These are phyloP conservation scores for Xylaria sp. DNA, from an alignment of 2,329 filamentous ascomycete genomes.

Conservation along the genomic window DNA sequence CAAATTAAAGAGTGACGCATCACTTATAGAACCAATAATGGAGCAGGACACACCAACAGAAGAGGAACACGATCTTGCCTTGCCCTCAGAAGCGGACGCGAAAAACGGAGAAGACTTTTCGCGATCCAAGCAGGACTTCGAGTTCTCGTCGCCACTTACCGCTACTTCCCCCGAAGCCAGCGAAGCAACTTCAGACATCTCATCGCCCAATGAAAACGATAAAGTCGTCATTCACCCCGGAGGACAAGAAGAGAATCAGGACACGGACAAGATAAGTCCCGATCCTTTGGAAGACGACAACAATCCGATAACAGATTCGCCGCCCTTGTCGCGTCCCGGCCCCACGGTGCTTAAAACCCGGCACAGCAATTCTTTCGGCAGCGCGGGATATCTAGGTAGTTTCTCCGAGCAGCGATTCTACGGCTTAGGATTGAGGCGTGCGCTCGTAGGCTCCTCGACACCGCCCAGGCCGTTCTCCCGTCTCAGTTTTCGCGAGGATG, in stretches of 20 bases:
- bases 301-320: background rate
- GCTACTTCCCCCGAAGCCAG: slow-evolving; percentile 32
- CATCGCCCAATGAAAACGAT: slow-evolving; percentile 1
- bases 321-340: background rate
- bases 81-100: slow-evolving; percentile 5
- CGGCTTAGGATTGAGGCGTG: slow-evolving; percentile 40
- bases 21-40: slow-evolving; percentile 9
- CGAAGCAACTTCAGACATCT: slow-evolving; percentile 7
- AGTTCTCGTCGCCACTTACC: slow-evolving; percentile 42
- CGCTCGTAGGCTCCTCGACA: slow-evolving; percentile 37
- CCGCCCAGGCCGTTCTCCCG: slow-evolving; percentile 30
- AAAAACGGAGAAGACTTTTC: slow-evolving; percentile 34
- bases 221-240: background rate
- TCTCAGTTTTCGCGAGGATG: background rate
- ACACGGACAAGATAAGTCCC: slow-evolving; percentile 8
- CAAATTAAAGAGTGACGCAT: background rate
- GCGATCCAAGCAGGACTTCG: slow-evolving; percentile 45
- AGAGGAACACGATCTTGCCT: slow-evolving; percentile 2
- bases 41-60: slow-evolving; percentile 19
- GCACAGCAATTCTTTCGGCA: slow-evolving; percentile 46
- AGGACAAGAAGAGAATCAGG: background rate
- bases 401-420: slow-evolving; percentile 46
- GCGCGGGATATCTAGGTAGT: slow-evolving; percentile 46
- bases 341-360: slow-evolving; percentile 30
- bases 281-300: slow-evolving; percentile 14